A percentile compares a stretch with the other conserved stretches of the same genome.
phyloP scores from a whole-genome alignment of 306 rosid species.

The Gastrolobium bilobum region DNA sequence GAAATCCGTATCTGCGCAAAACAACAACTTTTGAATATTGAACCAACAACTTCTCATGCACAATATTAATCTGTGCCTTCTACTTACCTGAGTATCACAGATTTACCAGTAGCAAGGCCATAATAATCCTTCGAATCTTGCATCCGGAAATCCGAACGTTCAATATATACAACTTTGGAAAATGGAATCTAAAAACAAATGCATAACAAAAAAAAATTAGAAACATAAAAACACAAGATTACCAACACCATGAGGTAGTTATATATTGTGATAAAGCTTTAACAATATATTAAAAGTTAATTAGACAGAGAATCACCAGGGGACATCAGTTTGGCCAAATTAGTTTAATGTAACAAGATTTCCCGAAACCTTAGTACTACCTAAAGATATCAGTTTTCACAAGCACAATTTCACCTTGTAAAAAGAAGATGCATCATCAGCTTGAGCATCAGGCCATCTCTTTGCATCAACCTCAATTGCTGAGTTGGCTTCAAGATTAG shows the following conservation, averaged over 20 bases:
- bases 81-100: conserved; percentile 85
- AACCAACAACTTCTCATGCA: conserved; percentile 24
- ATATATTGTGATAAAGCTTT: conserved; percentile 20
- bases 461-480: conserved; percentile 80
- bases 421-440: conserved; percentile 73
- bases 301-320: neutral
- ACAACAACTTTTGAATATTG: conserved; percentile 17
- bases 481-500: conserved; percentile 82
- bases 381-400: conserved; percentile 33
- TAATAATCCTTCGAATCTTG: conserved; percentile 94
- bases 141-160: conserved; percentile 87
- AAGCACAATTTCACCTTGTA: conserved; percentile 74
- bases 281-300: conserved; percentile 21
- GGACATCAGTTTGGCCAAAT: conserved; percentile 8
- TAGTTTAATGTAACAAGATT: conserved; percentile 5
- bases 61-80: conserved; percentile 26
- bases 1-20: conserved; percentile 84
- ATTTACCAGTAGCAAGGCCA: conserved; percentile 99
- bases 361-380: conserved; percentile 6
- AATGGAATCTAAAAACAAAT: conserved; percentile 72
- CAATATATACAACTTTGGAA: conserved; percentile 86
- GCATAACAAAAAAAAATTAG: conserved; percentile 36
- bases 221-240: neutral
- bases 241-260: conserved; percentile 8
- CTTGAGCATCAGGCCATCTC: conserved; percentile 92